Evolutionary conservation across 2,329 filamentous ascomycete genomes (phyloP).

Genomic region (Verticillium klebahnii): DNA sequence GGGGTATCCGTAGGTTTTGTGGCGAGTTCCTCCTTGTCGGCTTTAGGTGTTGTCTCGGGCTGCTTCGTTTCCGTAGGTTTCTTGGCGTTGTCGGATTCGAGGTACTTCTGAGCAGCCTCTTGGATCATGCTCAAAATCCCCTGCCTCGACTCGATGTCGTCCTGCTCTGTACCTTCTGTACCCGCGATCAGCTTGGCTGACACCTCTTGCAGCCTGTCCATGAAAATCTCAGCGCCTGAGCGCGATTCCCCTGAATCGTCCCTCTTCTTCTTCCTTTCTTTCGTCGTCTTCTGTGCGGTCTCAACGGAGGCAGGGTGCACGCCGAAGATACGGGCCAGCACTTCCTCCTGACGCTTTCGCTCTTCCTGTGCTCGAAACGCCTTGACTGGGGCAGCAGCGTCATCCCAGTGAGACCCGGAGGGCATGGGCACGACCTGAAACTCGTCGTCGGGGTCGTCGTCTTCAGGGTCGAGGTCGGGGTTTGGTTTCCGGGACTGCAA

Average conservation of each 20-base stretch:
- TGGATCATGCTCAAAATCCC: constrained; percentile 46
- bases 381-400: constrained; percentile 34
- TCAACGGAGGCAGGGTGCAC: constrained; percentile 37
- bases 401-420: constrained; percentile 11
- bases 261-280: constrained; percentile 23
- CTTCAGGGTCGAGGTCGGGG: constrained; percentile 36
- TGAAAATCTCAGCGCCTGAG: constrained; percentile 24
- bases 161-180: constrained; percentile 8
- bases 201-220: constrained; percentile 33
- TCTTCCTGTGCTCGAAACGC: constrained; percentile 46
- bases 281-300: constrained; percentile 23
- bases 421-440: constrained; percentile 38
- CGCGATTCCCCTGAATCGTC: constrained; percentile 18
- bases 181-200: constrained; percentile 35
- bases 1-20: not conserved
- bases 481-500: constrained; percentile 32
- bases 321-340: constrained; percentile 48
- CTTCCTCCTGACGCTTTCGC: constrained; percentile 48
- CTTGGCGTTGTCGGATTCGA: constrained; percentile 32
- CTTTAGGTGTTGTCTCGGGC: not conserved
- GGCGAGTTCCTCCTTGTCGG: not conserved
- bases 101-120: constrained; percentile 45
- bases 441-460: constrained; percentile 52
- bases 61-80: constrained; percentile 2
- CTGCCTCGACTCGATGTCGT: constrained; percentile 31